phyloP scores from a whole-genome alignment of 2,329 filamentous ascomycete genomes.

The Escovopsis sp. region DNA sequence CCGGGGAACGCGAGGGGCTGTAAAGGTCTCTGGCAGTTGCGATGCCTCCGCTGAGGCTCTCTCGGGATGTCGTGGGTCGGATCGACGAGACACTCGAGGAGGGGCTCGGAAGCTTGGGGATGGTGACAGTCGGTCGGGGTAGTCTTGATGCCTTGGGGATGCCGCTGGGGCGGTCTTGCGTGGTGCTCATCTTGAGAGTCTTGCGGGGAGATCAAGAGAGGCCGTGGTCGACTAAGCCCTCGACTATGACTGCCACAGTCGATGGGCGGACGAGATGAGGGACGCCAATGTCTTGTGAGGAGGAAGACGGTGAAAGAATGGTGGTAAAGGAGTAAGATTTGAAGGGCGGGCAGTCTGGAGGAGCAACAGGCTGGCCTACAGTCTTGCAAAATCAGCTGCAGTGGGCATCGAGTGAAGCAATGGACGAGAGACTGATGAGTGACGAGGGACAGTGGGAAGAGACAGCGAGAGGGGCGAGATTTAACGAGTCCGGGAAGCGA shows the following conservation, averaged over 20 bases:
- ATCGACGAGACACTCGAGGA: constrained; percentile 10
- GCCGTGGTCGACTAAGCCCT: too few relatives aligned
- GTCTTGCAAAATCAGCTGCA: too few relatives aligned
- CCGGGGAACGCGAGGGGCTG: constrained; percentile 24
- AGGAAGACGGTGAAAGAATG: background rate
- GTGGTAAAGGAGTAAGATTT: background rate
- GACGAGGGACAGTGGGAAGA: too few relatives aligned
- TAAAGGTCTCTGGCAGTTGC: constrained; percentile 16
- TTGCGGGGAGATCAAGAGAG: background rate
- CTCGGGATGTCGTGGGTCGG: constrained; percentile 15
- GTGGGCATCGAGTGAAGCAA: background rate
- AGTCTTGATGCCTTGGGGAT: constrained; percentile 23
- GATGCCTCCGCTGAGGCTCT: constrained; percentile 10
- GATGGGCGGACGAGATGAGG: too few relatives aligned
- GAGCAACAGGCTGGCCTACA: too few relatives aligned
- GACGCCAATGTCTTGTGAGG: too few relatives aligned
- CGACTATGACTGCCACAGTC: too few relatives aligned
- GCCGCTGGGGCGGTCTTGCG: constrained; percentile 21
- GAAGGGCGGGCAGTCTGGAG: background rate
- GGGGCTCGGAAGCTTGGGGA: constrained; percentile 15
- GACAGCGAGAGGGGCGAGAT: too few relatives aligned
- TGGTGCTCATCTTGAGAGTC: constrained; percentile 14
- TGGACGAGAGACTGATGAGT: too few relatives aligned
- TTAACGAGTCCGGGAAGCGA: too few relatives aligned
- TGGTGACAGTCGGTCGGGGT: constrained; percentile 16